A percentile compares a stretch with the other conserved stretches of the same genome.
Conservation (phyloP, 306 rosid species). For the Vicia villosa region DNA sequence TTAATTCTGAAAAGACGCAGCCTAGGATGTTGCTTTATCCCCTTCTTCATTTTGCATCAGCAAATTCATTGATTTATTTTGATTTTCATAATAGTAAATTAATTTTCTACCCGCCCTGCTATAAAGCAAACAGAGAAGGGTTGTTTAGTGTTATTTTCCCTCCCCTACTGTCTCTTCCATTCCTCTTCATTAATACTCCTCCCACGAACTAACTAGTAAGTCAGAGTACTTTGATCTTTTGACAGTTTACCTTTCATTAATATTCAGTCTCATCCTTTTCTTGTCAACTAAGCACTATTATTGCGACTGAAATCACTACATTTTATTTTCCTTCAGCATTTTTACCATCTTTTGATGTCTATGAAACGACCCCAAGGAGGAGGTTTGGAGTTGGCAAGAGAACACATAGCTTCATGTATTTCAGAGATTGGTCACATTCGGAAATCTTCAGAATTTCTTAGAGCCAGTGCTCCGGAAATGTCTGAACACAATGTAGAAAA, state of each 20-base stretch:
- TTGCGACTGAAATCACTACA: slow-evolving; percentile 31
- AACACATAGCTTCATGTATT: slow-evolving; percentile 82
- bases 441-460: slow-evolving; percentile 73
- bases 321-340: slow-evolving; percentile 69
- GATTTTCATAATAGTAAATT: background rate
- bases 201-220: background rate
- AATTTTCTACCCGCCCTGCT: background rate
- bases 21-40: background rate
- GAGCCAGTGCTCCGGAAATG: slow-evolving; percentile 49
- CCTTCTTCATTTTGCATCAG: background rate
- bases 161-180: background rate
- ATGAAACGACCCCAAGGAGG: slow-evolving; percentile 97
- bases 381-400: slow-evolving; percentile 94
- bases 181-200: background rate
- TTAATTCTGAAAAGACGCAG: too few species aligned
- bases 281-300: slow-evolving; percentile 18
- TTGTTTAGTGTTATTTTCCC: background rate
- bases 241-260: background rate
- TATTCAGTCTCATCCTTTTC: slow-evolving; percentile 22
- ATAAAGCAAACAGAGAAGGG: background rate
- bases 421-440: slow-evolving; percentile 63
- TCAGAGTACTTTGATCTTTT: slow-evolving; percentile 9
- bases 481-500: slow-evolving; percentile 48
- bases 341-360: slow-evolving; percentile 80
- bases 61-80: background rate